Conservation (phyloP, 1,139 yeast genomes). For the Nematodospora anomalae region DNA sequence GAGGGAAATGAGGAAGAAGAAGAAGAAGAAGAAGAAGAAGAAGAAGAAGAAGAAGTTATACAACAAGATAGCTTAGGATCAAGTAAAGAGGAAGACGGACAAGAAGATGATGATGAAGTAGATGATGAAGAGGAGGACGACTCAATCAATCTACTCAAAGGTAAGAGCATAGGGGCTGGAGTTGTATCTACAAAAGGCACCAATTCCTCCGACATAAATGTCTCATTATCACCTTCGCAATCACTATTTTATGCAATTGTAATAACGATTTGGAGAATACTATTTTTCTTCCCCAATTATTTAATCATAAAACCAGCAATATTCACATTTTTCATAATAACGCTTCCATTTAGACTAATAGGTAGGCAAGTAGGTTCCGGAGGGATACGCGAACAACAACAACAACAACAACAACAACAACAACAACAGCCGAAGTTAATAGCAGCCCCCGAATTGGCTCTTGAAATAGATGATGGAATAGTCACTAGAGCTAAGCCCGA, state of each 20-base stretch:
- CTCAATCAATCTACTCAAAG: conserved; percentile 6
- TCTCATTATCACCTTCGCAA: conserved; percentile 1
- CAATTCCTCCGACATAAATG: background rate
- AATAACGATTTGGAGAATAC: conserved; percentile 7
- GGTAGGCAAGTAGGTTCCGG: conserved; percentile 10
- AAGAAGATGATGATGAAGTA: conserved; percentile 10
- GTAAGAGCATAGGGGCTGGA: conserved; percentile 10
- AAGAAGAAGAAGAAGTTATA: conserved; percentile 8
- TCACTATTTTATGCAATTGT: conserved; percentile 4
- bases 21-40: conserved; percentile 7
- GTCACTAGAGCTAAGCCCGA: conserved; percentile 11
- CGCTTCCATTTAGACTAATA: conserved; percentile 21
- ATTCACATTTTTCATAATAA: conserved; percentile 21
- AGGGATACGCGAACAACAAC: conserved; percentile 3
- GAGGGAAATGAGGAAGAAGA: conserved; percentile 6
- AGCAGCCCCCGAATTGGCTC: background rate
- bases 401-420: background rate
- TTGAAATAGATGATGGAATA: conserved; percentile 10
- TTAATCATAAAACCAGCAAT: conserved; percentile 23
- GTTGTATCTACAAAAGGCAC: conserved; percentile 3
- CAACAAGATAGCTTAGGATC: conserved; percentile 7
- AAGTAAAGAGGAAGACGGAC: conserved; percentile 20
- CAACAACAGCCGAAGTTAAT: conserved; percentile 1
- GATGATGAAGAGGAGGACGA: conserved; percentile 9
- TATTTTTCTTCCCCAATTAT: conserved; percentile 23